Conservation (phyloP, 768 basidiomycete genomes). For the Naganishia onofrii region DNA sequence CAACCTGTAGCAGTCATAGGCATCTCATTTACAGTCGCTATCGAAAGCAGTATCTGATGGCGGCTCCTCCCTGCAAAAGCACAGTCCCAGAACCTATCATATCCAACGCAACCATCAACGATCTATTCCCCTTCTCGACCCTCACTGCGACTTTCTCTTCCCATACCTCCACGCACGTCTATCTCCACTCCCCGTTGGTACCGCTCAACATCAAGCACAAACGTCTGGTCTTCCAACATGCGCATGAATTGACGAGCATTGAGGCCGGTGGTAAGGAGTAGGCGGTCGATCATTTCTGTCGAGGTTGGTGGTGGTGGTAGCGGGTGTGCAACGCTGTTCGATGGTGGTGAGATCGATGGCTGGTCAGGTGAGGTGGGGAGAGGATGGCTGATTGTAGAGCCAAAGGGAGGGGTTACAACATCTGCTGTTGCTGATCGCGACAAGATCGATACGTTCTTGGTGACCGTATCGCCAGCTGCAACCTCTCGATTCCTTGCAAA, state of each 20-base stretch:
- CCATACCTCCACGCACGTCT: neutral
- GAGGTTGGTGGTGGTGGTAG: neutral
- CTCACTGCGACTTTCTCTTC: neutral
- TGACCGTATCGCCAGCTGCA: neutral
- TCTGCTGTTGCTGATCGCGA: neutral
- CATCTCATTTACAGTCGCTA: too few species aligned
- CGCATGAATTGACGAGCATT: constrained; percentile 28
- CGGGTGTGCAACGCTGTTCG: neutral
- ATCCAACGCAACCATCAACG: too few species aligned
- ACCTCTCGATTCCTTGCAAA: neutral
- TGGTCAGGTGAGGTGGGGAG: neutral
- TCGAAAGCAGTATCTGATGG: too few species aligned
- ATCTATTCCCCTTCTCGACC: neutral
- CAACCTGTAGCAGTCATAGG: too few species aligned
- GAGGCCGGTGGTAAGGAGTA: constrained; percentile 23
- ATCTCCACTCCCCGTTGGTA: neutral
- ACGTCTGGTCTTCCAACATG: constrained; percentile 22
- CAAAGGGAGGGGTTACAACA: neutral
- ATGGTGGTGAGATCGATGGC: neutral
- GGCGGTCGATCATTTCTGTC: constrained; percentile 8
- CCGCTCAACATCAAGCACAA: constrained; percentile 10
- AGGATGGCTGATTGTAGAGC: neutral
- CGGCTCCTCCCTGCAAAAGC: too few species aligned
- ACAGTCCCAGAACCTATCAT: too few species aligned
- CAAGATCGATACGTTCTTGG: neutral